These are phyloP conservation scores for Calocera viscosa DNA, from an alignment of 768 basidiomycete genomes.

Conservation along the genomic window DNA sequence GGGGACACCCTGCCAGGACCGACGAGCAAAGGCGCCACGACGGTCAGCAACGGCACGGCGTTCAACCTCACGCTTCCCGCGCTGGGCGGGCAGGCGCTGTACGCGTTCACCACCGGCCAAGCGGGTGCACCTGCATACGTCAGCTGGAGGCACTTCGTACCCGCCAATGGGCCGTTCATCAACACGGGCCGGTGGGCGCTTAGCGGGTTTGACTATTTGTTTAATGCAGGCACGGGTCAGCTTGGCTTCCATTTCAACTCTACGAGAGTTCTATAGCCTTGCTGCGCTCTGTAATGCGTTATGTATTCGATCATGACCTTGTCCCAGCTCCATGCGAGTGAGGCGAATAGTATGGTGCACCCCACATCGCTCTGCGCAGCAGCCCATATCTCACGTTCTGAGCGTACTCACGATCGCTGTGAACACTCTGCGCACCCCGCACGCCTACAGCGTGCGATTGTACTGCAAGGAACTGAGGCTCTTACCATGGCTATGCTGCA, in stretches of 20 bases:
- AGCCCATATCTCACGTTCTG: too few relatives aligned
- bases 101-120: conserved; percentile 1
- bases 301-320: too few relatives aligned
- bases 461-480: too few relatives aligned
- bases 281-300: background rate
- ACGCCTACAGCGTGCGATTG: too few relatives aligned
- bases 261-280: background rate
- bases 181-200: conserved; percentile 6
- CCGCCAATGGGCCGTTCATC: background rate
- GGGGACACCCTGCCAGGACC: background rate
- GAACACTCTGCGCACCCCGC: too few relatives aligned
- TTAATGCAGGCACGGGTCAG: background rate
- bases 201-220: conserved; percentile 11
- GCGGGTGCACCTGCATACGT: conserved; percentile 5
- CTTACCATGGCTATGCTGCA: background rate
- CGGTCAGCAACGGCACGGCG: background rate
- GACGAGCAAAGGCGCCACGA: background rate
- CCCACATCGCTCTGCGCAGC: too few relatives aligned
- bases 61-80: conserved; percentile 4
- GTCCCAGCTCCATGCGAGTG: too few relatives aligned
- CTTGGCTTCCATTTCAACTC: conserved; percentile 8
- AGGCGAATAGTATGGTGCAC: too few relatives aligned
- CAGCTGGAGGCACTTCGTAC: conserved; percentile 8
- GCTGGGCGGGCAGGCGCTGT: background rate
- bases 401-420: too few relatives aligned